Conservation (phyloP, 495 filamentous ascomycete genomes). For the Penicillium paradoxum region DNA sequence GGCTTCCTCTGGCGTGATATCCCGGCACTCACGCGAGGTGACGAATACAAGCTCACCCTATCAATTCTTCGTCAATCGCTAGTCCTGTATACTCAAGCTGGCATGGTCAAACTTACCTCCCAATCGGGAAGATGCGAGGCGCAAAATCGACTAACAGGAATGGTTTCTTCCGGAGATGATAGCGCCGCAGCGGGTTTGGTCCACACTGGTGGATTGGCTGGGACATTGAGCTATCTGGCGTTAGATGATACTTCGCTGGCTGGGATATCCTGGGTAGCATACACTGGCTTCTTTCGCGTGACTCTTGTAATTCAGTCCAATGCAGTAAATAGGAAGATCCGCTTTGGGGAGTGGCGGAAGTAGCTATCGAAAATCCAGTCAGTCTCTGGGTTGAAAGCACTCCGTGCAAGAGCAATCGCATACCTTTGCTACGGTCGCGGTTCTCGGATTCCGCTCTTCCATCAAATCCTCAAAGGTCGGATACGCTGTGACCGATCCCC, state of each 20-base stretch:
- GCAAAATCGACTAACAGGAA: conserved; percentile 33
- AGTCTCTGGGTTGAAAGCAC: too few species aligned
- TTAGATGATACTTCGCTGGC: not conserved
- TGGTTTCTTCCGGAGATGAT: conserved; percentile 29
- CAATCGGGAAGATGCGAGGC: conserved; percentile 33
- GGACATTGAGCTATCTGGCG: conserved; percentile 27
- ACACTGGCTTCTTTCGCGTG: conserved; percentile 40
- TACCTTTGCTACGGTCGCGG: too few species aligned
- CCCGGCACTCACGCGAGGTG: conserved; percentile 29
- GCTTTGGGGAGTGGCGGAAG: conserved; percentile 17
- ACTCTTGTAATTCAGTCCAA: conserved; percentile 41
- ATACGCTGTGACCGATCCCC: too few species aligned
- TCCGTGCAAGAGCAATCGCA: too few species aligned
- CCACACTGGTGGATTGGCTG: conserved; percentile 36
- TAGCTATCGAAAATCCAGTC: conserved; percentile 1
- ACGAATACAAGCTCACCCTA: conserved; percentile 37
- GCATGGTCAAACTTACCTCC: conserved; percentile 15
- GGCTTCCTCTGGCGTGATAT: conserved; percentile 28
- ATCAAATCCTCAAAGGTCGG: too few species aligned
- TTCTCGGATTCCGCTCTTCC: too few species aligned
- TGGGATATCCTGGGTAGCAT: not conserved
- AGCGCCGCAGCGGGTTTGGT: conserved; percentile 37
- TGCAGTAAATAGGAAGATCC: conserved; percentile 27
- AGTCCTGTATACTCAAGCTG: not conserved
- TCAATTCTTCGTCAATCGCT: not conserved